Base-by-base conservation (phyloP, 1,284 basidiomycete genomes). In the Rhodotorula sp. region DNA sequence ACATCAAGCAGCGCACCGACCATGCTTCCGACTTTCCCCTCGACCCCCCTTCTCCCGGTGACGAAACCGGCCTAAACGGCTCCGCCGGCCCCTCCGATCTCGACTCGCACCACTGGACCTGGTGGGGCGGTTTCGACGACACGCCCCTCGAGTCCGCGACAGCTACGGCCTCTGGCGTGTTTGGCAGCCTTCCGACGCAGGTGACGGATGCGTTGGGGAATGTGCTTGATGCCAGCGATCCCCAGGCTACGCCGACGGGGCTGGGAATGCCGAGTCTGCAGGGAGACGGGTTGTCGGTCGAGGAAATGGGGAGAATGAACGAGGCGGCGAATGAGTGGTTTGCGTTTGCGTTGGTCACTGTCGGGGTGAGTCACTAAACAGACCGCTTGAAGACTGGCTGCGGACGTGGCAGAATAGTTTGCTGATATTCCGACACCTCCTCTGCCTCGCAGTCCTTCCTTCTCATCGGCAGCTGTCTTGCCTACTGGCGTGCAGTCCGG, bases 401-500 rank as follows among this genome's bases (percentile, higher is more conserved):
- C n/a, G n/a, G n/a, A n/a, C n/a, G n/a, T n/a, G n/a, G n/a, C 15
- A 26, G n/a, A 28, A 16, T 4, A 52, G n/a, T 10, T 9, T 15
- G 28, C 15, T n/a, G 26, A n/a, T 34, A 10, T 5, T 5, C 46
- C 44, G 55, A 46, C 22, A 31, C 48, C 22, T 16, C n/a, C 20
- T n/a, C n/a, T 7, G 2, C 10, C 7, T 28, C n/a, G 30, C 59
- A 67, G 63, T 69, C 68, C 26, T 74, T 74, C 59, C 58, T 74
- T 6, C 40, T 74, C 37, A 67, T 74, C 18, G 73, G 70, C 2
- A 69, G 65, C 24, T 64, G 65, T 22, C 44, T 74, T 46, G 57
- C 53, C 7, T 74, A 74, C 50, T 74, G 73, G 73, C 64, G 73
- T n/a, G 73, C 73, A 2, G 68, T 70, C 20, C 59, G 72, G 66